phyloP scores from a whole-genome alignment of 345 rosid genomes.

The Anastatica hierochuntica region DNA sequence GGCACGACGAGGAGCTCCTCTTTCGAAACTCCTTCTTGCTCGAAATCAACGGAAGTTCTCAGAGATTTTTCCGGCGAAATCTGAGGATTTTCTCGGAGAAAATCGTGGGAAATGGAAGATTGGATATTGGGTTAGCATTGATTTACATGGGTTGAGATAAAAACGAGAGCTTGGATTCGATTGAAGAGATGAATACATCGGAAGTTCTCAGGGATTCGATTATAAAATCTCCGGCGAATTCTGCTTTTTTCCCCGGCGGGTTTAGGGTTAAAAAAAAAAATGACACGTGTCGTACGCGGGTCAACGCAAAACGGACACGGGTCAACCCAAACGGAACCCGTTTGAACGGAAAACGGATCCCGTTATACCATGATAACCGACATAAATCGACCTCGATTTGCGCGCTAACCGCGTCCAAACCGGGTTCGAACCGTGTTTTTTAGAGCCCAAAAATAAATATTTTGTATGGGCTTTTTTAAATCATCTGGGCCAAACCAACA shows the following conservation, averaged over 20 bases:
- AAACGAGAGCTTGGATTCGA: conserved; percentile 1
- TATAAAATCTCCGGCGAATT: neutral
- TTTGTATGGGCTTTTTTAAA: no score
- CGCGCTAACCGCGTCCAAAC: no score
- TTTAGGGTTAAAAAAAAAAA: conserved; percentile 1
- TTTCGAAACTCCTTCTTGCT: conserved; percentile 2
- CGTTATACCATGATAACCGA: no score
- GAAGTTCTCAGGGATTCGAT: no score
- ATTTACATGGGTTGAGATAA: conserved; percentile 12
- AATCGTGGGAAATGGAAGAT: neutral
- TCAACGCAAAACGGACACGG: no score
- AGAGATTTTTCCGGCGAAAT: conserved; percentile 1
- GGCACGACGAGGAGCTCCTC: neutral
- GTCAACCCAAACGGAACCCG: no score
- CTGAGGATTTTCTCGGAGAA: neutral
- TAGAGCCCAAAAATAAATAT: no score
- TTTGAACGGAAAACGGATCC: no score
- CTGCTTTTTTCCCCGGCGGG: neutral
- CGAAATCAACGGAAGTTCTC: conserved; percentile 10
- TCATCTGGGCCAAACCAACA: no score
- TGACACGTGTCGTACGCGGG: no score
- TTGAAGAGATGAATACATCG: conserved; percentile 17
- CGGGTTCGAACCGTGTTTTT: no score
- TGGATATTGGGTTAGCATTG: neutral
- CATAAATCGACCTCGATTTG: no score